Evolutionary conservation across 345 rosid genomes (phyloP).

Genomic region (Salix dunnii): DNA sequence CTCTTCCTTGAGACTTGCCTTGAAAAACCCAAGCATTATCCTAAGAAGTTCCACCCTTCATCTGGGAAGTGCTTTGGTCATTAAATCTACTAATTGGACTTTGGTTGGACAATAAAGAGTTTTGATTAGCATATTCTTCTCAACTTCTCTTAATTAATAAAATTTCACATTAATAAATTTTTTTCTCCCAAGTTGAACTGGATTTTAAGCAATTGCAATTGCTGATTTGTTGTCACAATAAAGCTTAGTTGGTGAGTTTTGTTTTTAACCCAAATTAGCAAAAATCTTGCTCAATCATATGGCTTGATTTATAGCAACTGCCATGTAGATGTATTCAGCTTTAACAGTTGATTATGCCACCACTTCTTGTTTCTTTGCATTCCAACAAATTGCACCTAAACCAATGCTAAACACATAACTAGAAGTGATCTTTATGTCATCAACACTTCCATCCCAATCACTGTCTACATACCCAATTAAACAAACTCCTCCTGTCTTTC

Average conservation of each 20-base stretch:
- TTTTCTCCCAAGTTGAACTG: background rate
- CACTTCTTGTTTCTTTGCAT: background rate
- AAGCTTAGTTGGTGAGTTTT: background rate
- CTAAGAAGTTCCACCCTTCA: too few species aligned
- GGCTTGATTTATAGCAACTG: background rate
- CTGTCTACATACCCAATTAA: background rate
- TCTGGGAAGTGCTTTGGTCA: too few species aligned
- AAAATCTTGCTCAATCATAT: background rate
- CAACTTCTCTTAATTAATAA: too few species aligned
- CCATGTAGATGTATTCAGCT: background rate
- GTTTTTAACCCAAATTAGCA: background rate
- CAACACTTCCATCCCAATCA: too few species aligned
- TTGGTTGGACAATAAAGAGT: background rate
- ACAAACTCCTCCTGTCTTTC: accelerated
- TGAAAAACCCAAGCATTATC: too few species aligned
- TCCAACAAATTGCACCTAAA: background rate
- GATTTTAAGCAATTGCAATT: background rate
- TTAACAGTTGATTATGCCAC: background rate
- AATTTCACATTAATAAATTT: too few species aligned
- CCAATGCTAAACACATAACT: background rate
- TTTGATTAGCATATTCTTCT: too few species aligned
- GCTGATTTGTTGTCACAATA: background rate
- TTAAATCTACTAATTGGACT: background rate
- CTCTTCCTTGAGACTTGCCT: too few species aligned
- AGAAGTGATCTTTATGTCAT: too few species aligned